Base-by-base conservation (phyloP, 177 flowering plant genomes). In the Vitis hybrid region DNA sequence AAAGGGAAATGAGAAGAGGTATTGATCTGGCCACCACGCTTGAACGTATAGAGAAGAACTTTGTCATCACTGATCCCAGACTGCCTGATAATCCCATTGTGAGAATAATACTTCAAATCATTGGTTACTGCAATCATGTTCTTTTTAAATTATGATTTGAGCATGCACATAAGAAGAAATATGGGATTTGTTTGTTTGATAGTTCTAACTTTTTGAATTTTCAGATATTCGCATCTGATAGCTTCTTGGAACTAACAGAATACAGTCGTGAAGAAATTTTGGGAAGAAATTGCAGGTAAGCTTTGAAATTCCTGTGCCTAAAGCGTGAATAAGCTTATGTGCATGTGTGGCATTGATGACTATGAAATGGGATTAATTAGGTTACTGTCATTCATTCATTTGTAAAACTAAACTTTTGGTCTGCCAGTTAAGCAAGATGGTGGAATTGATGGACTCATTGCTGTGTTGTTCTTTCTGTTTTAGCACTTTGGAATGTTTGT, bases 11-110 rank as follows among this genome's bases (percentile, higher is more conserved):
- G 93, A 90, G 99, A 69, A 90, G 81, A 87, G 99, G 99, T 83
- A 84, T 95, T 67, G 99, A 95, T 83, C 84, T 95, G 11, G 99
- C 99, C 2, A 95, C 99, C 0, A 95, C 99, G 3, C 97, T 95
- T 3, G 98, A 95, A 80, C 96, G 99, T 80, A 95, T 95, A 7
- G 98, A 94, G 90, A 94, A 94, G 68, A 94, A 94, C 66, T 94
- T 94, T 65, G 98, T 94, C 79, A 92, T 94, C 49, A 94, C 99
- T 63, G 99, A 95, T 84, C 99, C 99, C 2, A 91, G 99, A 79
- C 83, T 95, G 58, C 98, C 99, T 59, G 99, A 95, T 76, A 95
- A 95, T 68, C 99, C 99, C 79, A 95, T 95, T 79, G 98, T 94
- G 83, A 86, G 96, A 60, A 30, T 61, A 49, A 18, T 19, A 14